Base-by-base conservation (phyloP, 257 asterid species). In the Fraxinus excelsior region DNA sequence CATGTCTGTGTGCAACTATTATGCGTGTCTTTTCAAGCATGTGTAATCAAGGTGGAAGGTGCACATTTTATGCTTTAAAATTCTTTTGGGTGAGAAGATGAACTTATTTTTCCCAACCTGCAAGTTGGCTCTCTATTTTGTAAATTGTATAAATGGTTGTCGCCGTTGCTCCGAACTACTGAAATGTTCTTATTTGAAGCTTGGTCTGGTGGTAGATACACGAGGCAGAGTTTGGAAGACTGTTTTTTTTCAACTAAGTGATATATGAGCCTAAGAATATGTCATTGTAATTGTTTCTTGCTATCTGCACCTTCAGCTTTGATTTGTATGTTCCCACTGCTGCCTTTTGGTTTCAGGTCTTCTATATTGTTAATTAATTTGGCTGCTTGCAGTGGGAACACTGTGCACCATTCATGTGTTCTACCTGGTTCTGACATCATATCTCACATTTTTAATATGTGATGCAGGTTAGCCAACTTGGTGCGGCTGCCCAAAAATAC, bases 401-500 rank as follows among this genome's bases (percentile, higher is more conserved):
- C 44, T 44, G n/a, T 69, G 66, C 53, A 76, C 28, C 28, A 31
- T 72, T 29, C 60, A 18, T 29, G 62, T 42, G 51, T 18, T 72
- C 21, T 46, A 16, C n/a, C n/a, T 46, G 8, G 58, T 4, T 7
- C 26, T 21, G 67, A 23, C 23, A 23, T 21, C 35, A 14, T 76
- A 5, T 62, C 67, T 67, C 29, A 74, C 28, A 71, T 69, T 56
- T 60, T 49, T 74, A 60, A 70, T 80, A 32, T 80, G 21, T 70
- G 73, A 32, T 87, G 80, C 88, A 96, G 99, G 97, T 93, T 72
- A 85, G 94, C 85, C 99, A 91, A 85, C 98, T 96, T 65, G 99
- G 97, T 13, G 88, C 93, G 74, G 99, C 96, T 72, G 99, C 98
- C 81, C 99, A 96, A 51, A 96, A 96, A 76, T 96, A 91, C 82